These are phyloP conservation scores for Xylaria palmicola DNA, from an alignment of 495 filamentous ascomycete species.

Conservation along the genomic window DNA sequence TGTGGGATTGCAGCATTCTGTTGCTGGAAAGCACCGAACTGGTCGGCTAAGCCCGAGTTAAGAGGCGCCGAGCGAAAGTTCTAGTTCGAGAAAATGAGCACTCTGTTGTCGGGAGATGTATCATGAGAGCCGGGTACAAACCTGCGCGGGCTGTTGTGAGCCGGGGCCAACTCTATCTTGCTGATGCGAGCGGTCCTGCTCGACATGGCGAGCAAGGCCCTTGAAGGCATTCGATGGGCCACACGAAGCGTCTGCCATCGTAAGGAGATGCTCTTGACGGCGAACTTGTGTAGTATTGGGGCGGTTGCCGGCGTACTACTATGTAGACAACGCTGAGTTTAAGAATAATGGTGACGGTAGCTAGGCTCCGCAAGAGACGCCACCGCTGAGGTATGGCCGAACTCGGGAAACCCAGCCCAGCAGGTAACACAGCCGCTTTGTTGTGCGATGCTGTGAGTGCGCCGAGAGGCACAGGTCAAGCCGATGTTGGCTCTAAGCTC, in stretches of 20 bases:
- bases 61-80: conserved; percentile 29
- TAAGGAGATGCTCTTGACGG: no score
- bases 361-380: no score
- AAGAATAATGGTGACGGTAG: no score
- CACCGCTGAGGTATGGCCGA: no score
- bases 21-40: conserved; percentile 17
- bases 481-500: no score
- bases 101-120: neutral
- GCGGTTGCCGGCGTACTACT: no score
- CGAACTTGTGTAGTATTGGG: no score
- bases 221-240: conserved; percentile 88
- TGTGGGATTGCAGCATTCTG: neutral
- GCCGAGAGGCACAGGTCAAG: no score
- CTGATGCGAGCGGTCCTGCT: conserved; percentile 75
- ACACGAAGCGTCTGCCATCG: conserved; percentile 81
- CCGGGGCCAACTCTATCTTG: conserved; percentile 62
- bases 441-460: no score
- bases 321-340: no score
- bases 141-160: conserved; percentile 15
- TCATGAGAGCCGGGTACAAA: neutral
- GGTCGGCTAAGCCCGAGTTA: conserved; percentile 14
- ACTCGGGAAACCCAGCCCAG: no score
- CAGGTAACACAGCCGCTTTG: no score
- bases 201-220: conserved; percentile 77
- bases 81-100: conserved; percentile 14